Evolutionary conservation across 768 basidiomycete genomes (phyloP).

Genomic region (Boletus tylopilopsis): DNA sequence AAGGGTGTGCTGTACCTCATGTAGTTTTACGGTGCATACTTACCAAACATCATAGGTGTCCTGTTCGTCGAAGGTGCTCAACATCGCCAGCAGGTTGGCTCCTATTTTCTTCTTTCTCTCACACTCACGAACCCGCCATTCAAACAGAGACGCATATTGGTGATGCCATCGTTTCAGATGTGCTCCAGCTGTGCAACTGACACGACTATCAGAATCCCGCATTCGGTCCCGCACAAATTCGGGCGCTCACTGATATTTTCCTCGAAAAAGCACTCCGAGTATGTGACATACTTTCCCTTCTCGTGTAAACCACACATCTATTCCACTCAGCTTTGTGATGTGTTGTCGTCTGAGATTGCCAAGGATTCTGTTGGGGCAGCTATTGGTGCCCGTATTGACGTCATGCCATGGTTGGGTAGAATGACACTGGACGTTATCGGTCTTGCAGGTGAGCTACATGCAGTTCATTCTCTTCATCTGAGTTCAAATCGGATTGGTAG

Average conservation of each 20-base stretch:
- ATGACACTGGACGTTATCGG: constrained; percentile 40
- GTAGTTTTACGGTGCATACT: not conserved
- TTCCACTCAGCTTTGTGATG: constrained; percentile 47
- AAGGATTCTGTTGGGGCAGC: constrained; percentile 17
- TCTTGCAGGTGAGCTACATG: constrained; percentile 30
- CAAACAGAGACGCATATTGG: constrained; percentile 34
- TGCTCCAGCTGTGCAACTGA: not conserved
- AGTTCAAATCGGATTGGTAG: too few relatives aligned
- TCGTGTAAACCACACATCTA: too few relatives aligned
- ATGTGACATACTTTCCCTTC: not conserved
- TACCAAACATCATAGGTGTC: not conserved
- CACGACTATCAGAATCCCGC: constrained; percentile 54
- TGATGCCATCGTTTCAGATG: not conserved
- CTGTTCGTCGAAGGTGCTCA: constrained; percentile 16
- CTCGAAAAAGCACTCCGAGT: constrained; percentile 53
- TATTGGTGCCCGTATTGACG: constrained; percentile 23
- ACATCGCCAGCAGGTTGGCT: constrained; percentile 36
- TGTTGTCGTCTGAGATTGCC: constrained; percentile 36
- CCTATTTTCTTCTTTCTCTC: not conserved
- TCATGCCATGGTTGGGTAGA: constrained; percentile 31
- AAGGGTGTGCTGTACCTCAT: not conserved
- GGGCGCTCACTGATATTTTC: constrained; percentile 57
- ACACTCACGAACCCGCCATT: not conserved
- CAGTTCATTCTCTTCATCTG: too few relatives aligned
- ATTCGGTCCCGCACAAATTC: constrained; percentile 56